phyloP scores from a whole-genome alignment of 2,329 filamentous ascomycete species.

The Colletotrichum brevisporum region DNA sequence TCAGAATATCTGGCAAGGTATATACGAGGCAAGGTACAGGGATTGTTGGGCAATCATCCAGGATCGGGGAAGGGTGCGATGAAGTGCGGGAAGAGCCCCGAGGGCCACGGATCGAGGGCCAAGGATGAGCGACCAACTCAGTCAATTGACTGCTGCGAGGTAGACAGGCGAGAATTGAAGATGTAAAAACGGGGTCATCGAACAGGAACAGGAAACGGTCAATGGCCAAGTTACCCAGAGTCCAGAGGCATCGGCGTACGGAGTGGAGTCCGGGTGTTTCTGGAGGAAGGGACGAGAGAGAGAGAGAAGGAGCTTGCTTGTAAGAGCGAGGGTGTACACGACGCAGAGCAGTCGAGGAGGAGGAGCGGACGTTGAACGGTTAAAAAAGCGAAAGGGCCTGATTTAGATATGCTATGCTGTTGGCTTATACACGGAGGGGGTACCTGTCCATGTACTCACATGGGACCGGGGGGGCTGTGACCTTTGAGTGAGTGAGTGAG shows the following conservation, averaged over 20 bases:
- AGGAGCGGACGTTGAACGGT: conserved; percentile 40
- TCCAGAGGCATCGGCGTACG: no score
- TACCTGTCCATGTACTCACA: conserved; percentile 27
- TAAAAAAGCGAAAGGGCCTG: conserved; percentile 32
- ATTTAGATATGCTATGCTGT: conserved; percentile 39
- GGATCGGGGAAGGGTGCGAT: conserved; percentile 25
- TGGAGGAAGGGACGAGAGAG: conserved; percentile 37
- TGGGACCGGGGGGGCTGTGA: conserved; percentile 28
- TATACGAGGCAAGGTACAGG: no score
- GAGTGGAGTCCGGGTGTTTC: conserved; percentile 40
- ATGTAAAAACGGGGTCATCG: conserved; percentile 37
- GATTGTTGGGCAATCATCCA: no score
- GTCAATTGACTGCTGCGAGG: conserved; percentile 23
- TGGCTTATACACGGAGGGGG: conserved; percentile 34
- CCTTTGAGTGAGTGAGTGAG: not conserved
- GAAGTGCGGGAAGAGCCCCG: conserved; percentile 36
- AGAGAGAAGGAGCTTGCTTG: conserved; percentile 18
- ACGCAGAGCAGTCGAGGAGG: conserved; percentile 32
- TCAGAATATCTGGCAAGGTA: no score
- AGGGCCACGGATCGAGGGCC: conserved; percentile 27
- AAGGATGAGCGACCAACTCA: conserved; percentile 31
- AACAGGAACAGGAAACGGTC: conserved; percentile 42
- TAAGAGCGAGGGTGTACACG: conserved; percentile 36
- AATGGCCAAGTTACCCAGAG: conserved; percentile 42
- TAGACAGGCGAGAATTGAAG: conserved; percentile 30